Evolutionary conservation across 1,284 basidiomycete species (phyloP), one percentile per base, ranked within the genome.

Genomic region (Trichosporon sp.): DNA sequence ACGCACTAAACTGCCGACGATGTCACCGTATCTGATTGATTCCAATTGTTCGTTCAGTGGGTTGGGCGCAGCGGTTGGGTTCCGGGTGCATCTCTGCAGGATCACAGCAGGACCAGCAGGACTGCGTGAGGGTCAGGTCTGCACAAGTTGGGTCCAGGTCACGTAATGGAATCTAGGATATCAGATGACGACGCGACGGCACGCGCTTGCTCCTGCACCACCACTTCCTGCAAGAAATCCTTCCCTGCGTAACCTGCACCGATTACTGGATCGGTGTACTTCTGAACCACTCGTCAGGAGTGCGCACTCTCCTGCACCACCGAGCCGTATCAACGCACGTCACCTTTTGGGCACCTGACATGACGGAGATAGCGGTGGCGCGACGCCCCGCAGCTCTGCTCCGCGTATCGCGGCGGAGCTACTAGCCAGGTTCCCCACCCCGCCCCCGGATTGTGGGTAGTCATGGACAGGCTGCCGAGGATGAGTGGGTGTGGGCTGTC

Each of bases 351-450:
- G 48, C 51, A 54, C 51, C 21, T 54, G 19, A 6, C 51, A 54
- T 37, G 35, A 7, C 21, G 51, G 51, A 54, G n/a, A 54, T 54
- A 26, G 21, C 19, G n/a, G 51, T 54, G 51, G 51, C 19, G 51
- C 51, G 51, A 54, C 51, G 51, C 51, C 51, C 51, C 51, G 51
- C 51, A 54, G 51, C 51, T 26, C 19, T 54, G 19, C 51, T 54
- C 51, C 19, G 51, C 51, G 51, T 11, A 54, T 54, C 8, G 21
- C 51, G 51, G 51, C 21, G 51, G 21, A 54, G 19, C 51, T 46
- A 46, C 43, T 46, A 12, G 14, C 43, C 43, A 46, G 4, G 16
- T 54, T 21, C 21, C 51, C 51, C 21, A 11, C 21, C 19, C 51
- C 21, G 51, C 19, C 21, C 51, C 51, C 51, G 51, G n/a, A 26